Evolutionary conservation across 768 basidiomycete species (phyloP), one percentile per base, ranked within the genome.

Genomic region (Lactarius hatsudake): DNA sequence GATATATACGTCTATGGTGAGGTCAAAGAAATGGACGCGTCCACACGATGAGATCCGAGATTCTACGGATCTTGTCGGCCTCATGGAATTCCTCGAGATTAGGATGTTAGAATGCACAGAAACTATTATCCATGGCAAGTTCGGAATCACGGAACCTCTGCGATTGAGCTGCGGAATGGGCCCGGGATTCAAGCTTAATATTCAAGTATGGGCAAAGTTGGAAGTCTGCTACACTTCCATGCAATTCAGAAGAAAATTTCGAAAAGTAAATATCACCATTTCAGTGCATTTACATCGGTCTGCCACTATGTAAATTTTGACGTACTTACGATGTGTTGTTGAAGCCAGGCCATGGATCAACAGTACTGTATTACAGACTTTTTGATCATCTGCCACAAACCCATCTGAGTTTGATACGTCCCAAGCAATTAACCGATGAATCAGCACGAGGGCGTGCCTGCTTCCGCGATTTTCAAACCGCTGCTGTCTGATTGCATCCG

Each of bases 371-470:
- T 23, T 51, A 2, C 48, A 53, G 26, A 26, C 23, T 53, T 53
- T 53, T 53, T 53, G 51, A 53, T 53, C 51, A 23, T 53, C 51
- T 53, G 51, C 51, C 51, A 53, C 51, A 53, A 53, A 13, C 26
- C 51, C 51, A 17, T 53, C 20, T n/a, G 26, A 53, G 51, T 15
- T 20, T 48, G 20, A 23, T 17, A 23, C 10, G n/a, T 48, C 20
- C 45, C 20, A n/a, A 48, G 45, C n/a, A 48, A 10, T 20, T 15
- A 13, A 17, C 51, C 51, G 51, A 23, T 6, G 23, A 51, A 23
- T 26, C 6, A 26, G 13, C 51, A 15, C 23, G 23, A 1, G 13
- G 13, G 13, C 51, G 51, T 26, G 26, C 51, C 51, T 53, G 26
- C 51, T 53, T 53, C 43, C 20, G 43, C 8, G 43, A 45, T n/a